A percentile compares a stretch with the other conserved stretches of the same genome.
Evolutionary conservation across 768 basidiomycete species (phyloP).

Genomic region (Amanita subjunquillea): DNA sequence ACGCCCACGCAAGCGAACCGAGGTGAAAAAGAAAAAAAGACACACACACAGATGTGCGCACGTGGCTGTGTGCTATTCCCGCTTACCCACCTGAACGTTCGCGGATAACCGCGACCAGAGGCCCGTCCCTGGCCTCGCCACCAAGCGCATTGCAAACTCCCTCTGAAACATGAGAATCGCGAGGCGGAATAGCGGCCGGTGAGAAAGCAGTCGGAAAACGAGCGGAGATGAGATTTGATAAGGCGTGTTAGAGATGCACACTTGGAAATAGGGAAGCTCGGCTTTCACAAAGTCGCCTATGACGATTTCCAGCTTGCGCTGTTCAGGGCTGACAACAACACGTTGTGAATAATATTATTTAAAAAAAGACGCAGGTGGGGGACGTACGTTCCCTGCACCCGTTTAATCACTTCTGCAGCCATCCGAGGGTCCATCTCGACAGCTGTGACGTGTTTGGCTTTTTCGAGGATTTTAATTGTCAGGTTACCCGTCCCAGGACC

Average conservation of each 20-base stretch:
- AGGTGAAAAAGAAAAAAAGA: not conserved
- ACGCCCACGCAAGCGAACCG: not conserved
- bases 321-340: slow-evolving; percentile 62
- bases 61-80: not conserved
- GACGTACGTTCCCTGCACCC: slow-evolving; percentile 95
- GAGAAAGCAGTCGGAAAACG: slow-evolving; percentile 93
- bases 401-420: slow-evolving; percentile 95
- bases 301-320: slow-evolving; percentile 88
- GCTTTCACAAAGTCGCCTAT: slow-evolving; percentile 98
- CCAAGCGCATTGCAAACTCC: slow-evolving; percentile 90
- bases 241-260: slow-evolving; percentile 98
- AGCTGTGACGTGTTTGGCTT: slow-evolving; percentile 86
- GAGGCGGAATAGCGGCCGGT: slow-evolving; percentile 87
- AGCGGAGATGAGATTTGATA: slow-evolving; percentile 99
- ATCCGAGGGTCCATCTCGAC: slow-evolving; percentile 98
- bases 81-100: slow-evolving; percentile 64
- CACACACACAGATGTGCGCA: too few relatives aligned
- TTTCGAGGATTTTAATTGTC: slow-evolving; percentile 87
- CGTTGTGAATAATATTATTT: not conserved
- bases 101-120: slow-evolving; percentile 93
- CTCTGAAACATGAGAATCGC: slow-evolving; percentile 99
- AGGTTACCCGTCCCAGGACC: slow-evolving; percentile 97
- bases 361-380: not conserved
- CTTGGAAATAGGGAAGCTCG: slow-evolving; percentile 97
- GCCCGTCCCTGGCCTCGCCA: slow-evolving; percentile 72